Evolutionary conservation across 2,329 filamentous ascomycete species (phyloP), one percentile per base, ranked within the genome.

Genomic region (Cadophora malorum): DNA sequence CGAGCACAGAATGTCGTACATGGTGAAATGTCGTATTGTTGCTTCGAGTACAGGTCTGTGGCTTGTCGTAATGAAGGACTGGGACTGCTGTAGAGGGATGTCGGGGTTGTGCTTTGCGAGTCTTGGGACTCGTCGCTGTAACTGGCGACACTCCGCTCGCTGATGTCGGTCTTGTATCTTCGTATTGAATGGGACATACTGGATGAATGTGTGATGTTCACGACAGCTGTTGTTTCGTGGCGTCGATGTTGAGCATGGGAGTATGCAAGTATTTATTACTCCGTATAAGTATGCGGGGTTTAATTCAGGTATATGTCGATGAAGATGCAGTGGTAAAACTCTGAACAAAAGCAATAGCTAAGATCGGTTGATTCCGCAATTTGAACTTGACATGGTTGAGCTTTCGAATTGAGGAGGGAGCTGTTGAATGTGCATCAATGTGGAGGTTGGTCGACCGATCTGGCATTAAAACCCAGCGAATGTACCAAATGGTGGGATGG

Each of bases 71-170:
- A 61, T 41, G 74, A 76, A 19, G 72, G 73, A 67, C 71, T 70
- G 1, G 81, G 79, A 69, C 80, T 83, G 56, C 80, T 79, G 68
- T 80, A 79, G 41, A 82, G 69, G 31, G 83, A 85, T 0, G 82
- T 84, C 8, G 81, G 81, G 14, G 82, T 80, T 31, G 84, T 85
- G 72, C 82, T 84, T 63, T 79, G 78, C 10, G 83, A 84, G 61
- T 79, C 70, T 60, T 82, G 82, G 21, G 82, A 83, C 53, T 83
- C 81, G 68, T 80, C 78, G 73, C 83, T 84, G 68, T 78, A 78
- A 63, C 78, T 78, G 68, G 78, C 78, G 59, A 77, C 78, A 68
- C 80, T 80, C 65, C 78, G 80, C 67, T 80, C 78, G 63, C 71
- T 73, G 23, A 67, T 59, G 55, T 70, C 68, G 58, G 71, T 76